Percentiles rank a stretch among this genome's conserved stretches.
Conservation (phyloP, 768 basidiomycete genomes). For the Leucosporidium yakuticum region DNA sequence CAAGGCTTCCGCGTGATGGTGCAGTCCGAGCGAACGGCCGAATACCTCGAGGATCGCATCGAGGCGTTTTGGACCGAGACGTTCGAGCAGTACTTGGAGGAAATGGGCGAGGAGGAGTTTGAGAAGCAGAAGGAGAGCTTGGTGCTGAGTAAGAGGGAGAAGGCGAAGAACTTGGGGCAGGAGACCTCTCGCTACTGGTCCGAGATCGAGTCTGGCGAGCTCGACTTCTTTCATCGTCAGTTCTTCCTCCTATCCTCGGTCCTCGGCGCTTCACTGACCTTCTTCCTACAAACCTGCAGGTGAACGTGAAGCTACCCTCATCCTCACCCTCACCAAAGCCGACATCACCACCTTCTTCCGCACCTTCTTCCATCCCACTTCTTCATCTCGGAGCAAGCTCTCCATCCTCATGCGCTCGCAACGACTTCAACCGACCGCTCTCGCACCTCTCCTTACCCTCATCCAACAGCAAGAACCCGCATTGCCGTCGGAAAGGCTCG, state of each 20-base stretch:
- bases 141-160: conserved; percentile 74
- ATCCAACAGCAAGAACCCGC: neutral
- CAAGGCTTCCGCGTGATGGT: conserved; percentile 74
- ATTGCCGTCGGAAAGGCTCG: too few relatives aligned
- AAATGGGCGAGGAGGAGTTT: conserved; percentile 68
- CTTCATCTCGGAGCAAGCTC: conserved; percentile 64
- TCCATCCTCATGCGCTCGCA: conserved; percentile 78
- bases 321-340: conserved; percentile 62
- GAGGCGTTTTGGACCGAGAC: conserved; percentile 66
- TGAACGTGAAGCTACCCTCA: conserved; percentile 66
- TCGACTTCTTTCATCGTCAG: conserved; percentile 81
- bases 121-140: conserved; percentile 76
- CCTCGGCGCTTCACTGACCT: conserved; percentile 57
- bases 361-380: conserved; percentile 58
- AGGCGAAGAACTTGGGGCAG: conserved; percentile 76
- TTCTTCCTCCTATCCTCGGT: neutral
- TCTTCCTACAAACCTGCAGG: conserved; percentile 81
- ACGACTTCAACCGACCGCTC: conserved; percentile 43
- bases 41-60: conserved; percentile 80
- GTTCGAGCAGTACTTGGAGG: conserved; percentile 62
- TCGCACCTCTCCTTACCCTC: neutral
- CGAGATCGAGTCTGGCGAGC: conserved; percentile 69
- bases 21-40: conserved; percentile 76
- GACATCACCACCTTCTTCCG: conserved; percentile 74
- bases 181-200: conserved; percentile 69